Conservation (phyloP, 192 early-diverging fungal species). For the Umbelopsis vinacea region DNA sequence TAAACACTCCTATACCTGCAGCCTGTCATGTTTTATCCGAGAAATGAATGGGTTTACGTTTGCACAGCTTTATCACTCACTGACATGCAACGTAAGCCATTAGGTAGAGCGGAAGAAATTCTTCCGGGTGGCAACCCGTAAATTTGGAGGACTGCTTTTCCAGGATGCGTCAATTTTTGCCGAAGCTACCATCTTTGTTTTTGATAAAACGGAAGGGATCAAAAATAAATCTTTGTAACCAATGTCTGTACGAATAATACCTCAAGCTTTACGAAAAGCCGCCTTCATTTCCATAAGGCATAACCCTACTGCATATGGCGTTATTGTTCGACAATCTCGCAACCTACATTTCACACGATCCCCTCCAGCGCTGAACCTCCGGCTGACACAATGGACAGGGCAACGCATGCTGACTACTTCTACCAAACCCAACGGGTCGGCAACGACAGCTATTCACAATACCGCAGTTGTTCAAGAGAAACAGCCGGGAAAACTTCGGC, state of each 20-base stretch:
- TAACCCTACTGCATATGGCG: not conserved
- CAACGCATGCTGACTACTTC: not conserved
- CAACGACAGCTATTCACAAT: not conserved
- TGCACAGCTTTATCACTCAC: no score
- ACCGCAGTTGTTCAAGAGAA: not conserved
- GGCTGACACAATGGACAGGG: not conserved
- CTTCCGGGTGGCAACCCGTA: no score
- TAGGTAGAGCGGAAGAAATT: no score
- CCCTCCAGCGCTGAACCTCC: not conserved
- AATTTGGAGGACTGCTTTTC: no score
- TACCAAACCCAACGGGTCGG: not conserved
- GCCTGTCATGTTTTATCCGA: no score
- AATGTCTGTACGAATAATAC: slow-evolving; percentile 1
- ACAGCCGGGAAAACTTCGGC: slow-evolving; percentile 28
- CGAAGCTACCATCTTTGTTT: no score
- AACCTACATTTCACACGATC: not conserved
- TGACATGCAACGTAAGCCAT: no score
- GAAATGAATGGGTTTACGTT: no score
- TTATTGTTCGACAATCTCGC: not conserved
- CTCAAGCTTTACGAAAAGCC: not conserved
- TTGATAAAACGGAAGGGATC: no score
- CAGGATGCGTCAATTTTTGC: no score
- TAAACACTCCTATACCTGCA: no score
- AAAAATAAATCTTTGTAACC: no score
- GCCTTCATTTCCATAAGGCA: not conserved